These are phyloP conservation scores for Xylaria longipes DNA, from an alignment of 495 filamentous ascomycete genomes.

Conservation along the genomic window DNA sequence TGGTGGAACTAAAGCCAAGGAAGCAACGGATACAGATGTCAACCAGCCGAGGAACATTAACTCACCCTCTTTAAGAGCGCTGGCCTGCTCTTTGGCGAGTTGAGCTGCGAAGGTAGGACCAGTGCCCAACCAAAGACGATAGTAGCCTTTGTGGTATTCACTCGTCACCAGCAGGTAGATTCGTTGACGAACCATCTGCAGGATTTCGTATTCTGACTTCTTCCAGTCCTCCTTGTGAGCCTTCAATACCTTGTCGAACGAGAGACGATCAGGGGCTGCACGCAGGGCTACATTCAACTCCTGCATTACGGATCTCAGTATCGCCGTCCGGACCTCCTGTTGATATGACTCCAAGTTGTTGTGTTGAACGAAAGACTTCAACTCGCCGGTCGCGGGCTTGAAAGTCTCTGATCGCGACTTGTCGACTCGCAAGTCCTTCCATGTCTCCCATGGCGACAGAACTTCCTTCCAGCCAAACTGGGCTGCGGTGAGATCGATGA, in stretches of 20 bases:
- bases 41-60: not conserved
- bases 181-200: not conserved
- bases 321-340: not conserved
- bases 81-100: not conserved
- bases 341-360: not conserved
- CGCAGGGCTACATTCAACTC: not conserved
- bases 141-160: constrained; percentile 1
- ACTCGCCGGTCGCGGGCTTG: not conserved
- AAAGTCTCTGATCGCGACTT: not conserved
- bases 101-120: not conserved
- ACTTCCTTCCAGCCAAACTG: constrained; percentile 22
- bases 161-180: not conserved
- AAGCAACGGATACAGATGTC: not conserved
- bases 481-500: constrained; percentile 14
- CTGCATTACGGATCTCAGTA: not conserved
- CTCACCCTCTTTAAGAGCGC: constrained; percentile 2
- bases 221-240: not conserved
- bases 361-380: not conserved
- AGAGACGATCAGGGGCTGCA: not conserved
- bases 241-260: not conserved
- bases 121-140: constrained; percentile 3
- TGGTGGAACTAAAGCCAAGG: not conserved
- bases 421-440: not conserved
- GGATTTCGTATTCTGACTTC: not conserved
- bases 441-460: constrained; percentile 14